Evolutionary conservation across 2,329 filamentous ascomycete species (phyloP).

Genomic region (Fusarium brevicatenulatum): DNA sequence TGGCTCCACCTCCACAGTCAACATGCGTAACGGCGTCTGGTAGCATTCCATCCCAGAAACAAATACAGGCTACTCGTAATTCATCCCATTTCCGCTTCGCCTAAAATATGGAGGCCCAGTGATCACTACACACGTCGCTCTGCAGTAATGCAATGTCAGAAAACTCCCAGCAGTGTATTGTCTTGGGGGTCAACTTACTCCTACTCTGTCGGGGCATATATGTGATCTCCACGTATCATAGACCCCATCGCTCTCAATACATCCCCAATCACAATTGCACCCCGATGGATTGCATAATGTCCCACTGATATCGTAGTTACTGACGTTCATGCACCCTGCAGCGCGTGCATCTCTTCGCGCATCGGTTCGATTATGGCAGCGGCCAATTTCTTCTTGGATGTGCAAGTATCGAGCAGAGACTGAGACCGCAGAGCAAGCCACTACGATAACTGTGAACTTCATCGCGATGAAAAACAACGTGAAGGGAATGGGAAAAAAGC

Average conservation of each 20-base stretch:
- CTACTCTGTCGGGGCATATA: not conserved
- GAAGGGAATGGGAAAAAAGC: not conserved
- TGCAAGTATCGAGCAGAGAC: not conserved
- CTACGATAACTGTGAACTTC: fast-evolving
- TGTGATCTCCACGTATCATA: not conserved
- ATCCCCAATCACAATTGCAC: not conserved
- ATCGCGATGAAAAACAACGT: not conserved
- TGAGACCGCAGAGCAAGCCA: fast-evolving
- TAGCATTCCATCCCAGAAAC: not conserved
- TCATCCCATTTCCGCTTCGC: fast-evolving
- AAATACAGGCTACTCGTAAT: not conserved
- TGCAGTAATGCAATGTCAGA: fast-evolving
- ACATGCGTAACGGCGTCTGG: not conserved
- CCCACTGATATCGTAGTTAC: not conserved
- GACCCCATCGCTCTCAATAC: not conserved
- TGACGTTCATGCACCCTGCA: not conserved
- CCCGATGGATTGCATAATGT: not conserved
- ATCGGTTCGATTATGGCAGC: not conserved
- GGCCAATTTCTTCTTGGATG: not conserved
- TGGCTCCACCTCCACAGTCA: not conserved
- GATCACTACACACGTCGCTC: not conserved
- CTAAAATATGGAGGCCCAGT: fast-evolving
- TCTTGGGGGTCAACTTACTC: not conserved
- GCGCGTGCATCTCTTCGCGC: not conserved
- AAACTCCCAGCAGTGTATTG: fast-evolving